Base-by-base conservation (phyloP, 148 eudicot genomes). In the Diospyros kaki region DNA sequence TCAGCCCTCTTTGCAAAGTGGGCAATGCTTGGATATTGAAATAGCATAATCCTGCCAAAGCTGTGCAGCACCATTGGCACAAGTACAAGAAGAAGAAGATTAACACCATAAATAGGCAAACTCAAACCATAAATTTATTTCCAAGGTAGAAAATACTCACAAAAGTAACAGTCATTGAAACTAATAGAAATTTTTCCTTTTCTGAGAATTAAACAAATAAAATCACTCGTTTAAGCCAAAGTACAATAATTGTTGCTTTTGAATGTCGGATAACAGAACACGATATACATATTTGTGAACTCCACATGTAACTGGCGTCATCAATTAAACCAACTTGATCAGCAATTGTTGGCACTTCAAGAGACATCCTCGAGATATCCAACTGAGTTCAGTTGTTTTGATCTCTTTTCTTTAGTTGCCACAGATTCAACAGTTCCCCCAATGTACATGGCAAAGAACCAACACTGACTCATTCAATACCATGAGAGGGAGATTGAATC, bases 231-330 rank as follows among this genome's bases (percentile, higher is more conserved):
- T 13, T 71, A 8, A 28, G 51, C 42, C 2, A 42, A 14, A 40
- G 14, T 5, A 7, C 44, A 13, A 40, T 53, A 40, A 17, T 1
- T 9, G 8, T 9, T 55, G 45, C 9, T 38, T 51, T 38, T 51
- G 5, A 13, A 8, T 13, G 17, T 39, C 60, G 0, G 17, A 56
- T 56, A 38, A 71, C 1, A 56, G 42, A 14, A 58, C 2, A 12
- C 2, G 11, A 41, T 51, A 40, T 55, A 8, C 15, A 42, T 38
- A 55, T 14, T 65, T 72, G 69, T 72, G 5, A 65, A 61, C 60
- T 38, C 78, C 66, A 73, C 70, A 72, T 72, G 80, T 73, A 81
- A 71, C 80, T 68, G 77, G 51, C n/a, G 28, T 38, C 39, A 78
- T 59, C 72, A 72, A 66, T 58, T 10, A 28, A 72, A 5, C 10